Conservation (phyloP, 2,329 filamentous ascomycete species). For the Ophiostoma tasmaniense region DNA sequence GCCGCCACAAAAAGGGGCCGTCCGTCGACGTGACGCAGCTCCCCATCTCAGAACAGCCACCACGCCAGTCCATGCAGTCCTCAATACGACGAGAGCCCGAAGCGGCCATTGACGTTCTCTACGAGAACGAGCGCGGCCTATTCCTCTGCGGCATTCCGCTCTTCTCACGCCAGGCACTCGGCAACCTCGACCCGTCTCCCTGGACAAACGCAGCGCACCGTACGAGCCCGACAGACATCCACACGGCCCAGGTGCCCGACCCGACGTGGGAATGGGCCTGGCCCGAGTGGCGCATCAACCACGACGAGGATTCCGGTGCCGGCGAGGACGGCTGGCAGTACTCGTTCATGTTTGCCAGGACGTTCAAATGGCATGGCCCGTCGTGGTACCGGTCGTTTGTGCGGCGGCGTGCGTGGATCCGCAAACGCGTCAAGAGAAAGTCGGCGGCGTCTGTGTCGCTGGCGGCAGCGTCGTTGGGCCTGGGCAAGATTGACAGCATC, state of each 20-base stretch:
- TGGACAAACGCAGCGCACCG: constrained; percentile 71
- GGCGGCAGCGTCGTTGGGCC: constrained; percentile 8
- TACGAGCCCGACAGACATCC: constrained; percentile 57
- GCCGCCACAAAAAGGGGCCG: not conserved
- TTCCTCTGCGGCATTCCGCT: constrained; percentile 83
- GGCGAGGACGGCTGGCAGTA: constrained; percentile 97
- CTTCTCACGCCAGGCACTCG: constrained; percentile 80
- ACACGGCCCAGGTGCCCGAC: constrained; percentile 86
- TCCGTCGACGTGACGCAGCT: not conserved
- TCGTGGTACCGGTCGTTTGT: constrained; percentile 95
- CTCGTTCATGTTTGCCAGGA: constrained; percentile 71
- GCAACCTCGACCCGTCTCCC: constrained; percentile 73
- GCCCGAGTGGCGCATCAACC: constrained; percentile 55
- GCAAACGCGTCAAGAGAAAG: constrained; percentile 58
- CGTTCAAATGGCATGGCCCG: constrained; percentile 78
- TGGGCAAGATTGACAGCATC: constrained; percentile 32
- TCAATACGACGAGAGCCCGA: constrained; percentile 24
- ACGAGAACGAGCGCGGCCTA: constrained; percentile 88
- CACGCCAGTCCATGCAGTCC: constrained; percentile 6
- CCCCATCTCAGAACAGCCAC: not conserved
- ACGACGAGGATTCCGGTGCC: constrained; percentile 53
- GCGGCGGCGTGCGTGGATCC: constrained; percentile 78
- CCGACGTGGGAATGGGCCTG: constrained; percentile 88
- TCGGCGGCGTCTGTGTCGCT: constrained; percentile 11
- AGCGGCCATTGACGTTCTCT: constrained; percentile 73